phyloP scores from a whole-genome alignment of 2,329 filamentous ascomycete species.

The Teratosphaeria zuluensis region DNA sequence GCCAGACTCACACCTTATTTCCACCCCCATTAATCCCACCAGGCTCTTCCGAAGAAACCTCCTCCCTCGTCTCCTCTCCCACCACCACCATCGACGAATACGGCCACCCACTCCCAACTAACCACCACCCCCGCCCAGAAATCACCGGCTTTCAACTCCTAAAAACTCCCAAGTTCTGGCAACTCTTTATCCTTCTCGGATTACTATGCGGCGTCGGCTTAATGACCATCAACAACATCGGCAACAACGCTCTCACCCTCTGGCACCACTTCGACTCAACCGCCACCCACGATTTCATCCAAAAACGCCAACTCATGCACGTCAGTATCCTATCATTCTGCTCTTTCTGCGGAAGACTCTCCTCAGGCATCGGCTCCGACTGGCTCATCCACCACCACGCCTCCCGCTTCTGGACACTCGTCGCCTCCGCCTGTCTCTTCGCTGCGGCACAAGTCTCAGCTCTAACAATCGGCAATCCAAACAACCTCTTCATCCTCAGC shows the following conservation, averaged over 20 bases:
- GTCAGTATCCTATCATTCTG: constrained; percentile 88
- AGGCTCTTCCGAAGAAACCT: constrained; percentile 58
- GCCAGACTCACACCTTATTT: constrained; percentile 19
- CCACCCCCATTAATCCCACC: not conserved
- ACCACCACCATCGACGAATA: constrained; percentile 31
- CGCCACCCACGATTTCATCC: constrained; percentile 63
- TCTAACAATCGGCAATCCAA: constrained; percentile 64
- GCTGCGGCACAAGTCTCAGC: constrained; percentile 68
- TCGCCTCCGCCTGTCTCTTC: constrained; percentile 68
- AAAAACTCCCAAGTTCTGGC: constrained; percentile 72
- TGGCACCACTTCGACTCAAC: constrained; percentile 78
- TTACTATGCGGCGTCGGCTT: constrained; percentile 87
- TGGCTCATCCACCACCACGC: constrained; percentile 72
- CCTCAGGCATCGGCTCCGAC: constrained; percentile 74
- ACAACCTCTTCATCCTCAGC: constrained; percentile 68
- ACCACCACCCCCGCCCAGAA: constrained; percentile 66
- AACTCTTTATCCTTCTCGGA: constrained; percentile 76
- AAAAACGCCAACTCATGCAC: constrained; percentile 76
- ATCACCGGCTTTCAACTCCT: constrained; percentile 75
- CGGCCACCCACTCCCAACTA: constrained; percentile 25
- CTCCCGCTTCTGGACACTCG: constrained; percentile 85
- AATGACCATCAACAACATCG: constrained; percentile 99
- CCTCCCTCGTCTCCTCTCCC: constrained; percentile 63
- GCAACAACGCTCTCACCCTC: constrained; percentile 72
- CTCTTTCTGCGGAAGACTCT: constrained; percentile 73